Percentiles rank a stretch among this genome's conserved stretches.
Evolutionary conservation across 306 rosid species (phyloP).

Genomic region (Dryas alaskensis): DNA sequence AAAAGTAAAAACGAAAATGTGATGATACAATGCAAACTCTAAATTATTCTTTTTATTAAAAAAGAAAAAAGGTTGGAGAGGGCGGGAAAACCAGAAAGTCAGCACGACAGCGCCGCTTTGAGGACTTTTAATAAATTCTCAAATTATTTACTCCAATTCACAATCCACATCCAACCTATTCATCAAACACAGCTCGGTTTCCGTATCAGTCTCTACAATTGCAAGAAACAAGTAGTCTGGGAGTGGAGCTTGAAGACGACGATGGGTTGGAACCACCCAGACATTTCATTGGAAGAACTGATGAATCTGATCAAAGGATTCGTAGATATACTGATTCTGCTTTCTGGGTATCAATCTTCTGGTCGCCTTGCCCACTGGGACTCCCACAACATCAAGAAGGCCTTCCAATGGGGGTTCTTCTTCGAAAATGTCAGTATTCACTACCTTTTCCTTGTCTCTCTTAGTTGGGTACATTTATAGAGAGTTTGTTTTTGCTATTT

Average conservation of each 20-base stretch:
- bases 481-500: neutral
- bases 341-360: constrained; percentile 47
- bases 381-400: constrained; percentile 30
- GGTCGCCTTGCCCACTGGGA: constrained; percentile 43
- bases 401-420: constrained; percentile 39
- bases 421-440: constrained; percentile 38
- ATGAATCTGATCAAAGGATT: constrained; percentile 38
- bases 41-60: too few species aligned
- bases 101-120: neutral
- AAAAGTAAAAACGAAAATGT: too few species aligned
- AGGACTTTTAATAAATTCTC: neutral
- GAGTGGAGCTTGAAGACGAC: constrained; percentile 1
- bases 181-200: neutral
- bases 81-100: constrained; percentile 8
- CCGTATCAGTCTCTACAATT: too few species aligned
- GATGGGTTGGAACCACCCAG: constrained; percentile 39
- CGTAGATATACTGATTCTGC: constrained; percentile 39
- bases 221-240: neutral
- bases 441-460: neutral
- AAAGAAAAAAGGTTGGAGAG: neutral
- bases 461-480: neutral
- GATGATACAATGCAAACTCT: too few species aligned
- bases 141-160: neutral
- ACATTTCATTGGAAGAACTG: constrained; percentile 23
- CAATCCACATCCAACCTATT: neutral